phyloP scores from a whole-genome alignment of 331 rosid genomes.

The Cucumis variabilis region DNA sequence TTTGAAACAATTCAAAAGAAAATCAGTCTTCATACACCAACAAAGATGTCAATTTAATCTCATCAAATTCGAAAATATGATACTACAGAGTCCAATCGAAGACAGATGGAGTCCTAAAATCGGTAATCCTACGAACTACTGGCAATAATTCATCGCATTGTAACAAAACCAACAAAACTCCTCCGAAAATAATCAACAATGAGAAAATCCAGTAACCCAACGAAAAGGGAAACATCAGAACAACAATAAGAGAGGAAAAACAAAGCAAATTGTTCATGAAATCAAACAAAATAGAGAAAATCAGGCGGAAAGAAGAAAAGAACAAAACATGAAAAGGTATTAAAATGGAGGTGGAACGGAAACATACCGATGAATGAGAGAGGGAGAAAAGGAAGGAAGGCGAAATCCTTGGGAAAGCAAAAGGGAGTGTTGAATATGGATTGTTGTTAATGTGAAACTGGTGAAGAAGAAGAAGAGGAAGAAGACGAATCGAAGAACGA shows the following conservation, averaged over 20 bases:
- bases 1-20: neutral
- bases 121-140: too few species aligned
- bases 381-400: neutral
- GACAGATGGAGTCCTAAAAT: too few species aligned
- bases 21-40: neutral
- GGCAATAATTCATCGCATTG: neutral
- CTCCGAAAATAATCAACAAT: neutral
- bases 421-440: too few species aligned
- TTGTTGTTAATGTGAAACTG: too few species aligned
- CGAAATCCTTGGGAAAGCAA: neutral
- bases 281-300: neutral
- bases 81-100: neutral
- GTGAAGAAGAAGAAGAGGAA: neutral
- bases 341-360: neutral
- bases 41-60: neutral
- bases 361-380: conserved; percentile 11
- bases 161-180: neutral
- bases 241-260: neutral
- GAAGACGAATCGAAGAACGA: too few species aligned
- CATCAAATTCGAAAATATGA: neutral
- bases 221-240: neutral
- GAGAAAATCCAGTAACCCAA: neutral
- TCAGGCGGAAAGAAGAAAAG: neutral
- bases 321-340: neutral
- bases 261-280: neutral